Evolutionary conservation across 192 early-diverging fungal species (phyloP).

Genomic region (Chytriomyces confervae): DNA sequence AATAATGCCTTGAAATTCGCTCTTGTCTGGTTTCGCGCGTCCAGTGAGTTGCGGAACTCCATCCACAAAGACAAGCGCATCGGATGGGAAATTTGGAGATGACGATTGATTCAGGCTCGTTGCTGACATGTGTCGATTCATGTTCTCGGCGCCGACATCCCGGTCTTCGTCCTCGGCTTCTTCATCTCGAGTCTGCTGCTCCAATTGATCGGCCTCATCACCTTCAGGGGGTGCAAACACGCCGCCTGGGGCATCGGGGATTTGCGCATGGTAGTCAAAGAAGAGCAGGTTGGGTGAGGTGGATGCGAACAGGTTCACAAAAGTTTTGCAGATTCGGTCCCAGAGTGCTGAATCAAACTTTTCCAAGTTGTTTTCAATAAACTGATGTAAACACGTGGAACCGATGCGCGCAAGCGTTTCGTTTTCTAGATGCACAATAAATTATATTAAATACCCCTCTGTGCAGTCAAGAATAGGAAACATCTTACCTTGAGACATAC

Average conservation of each 20-base stretch:
- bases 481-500: slow-evolving; percentile 79
- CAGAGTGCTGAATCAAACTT: slow-evolving; percentile 75
- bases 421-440: slow-evolving; percentile 59
- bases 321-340: slow-evolving; percentile 71
- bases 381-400: slow-evolving; percentile 86
- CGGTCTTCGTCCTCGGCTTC: neutral
- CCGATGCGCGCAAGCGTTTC: slow-evolving; percentile 89
- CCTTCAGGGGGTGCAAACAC: slow-evolving; percentile 35
- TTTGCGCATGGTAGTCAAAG: slow-evolving; percentile 49
- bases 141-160: slow-evolving; percentile 21
- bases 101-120: slow-evolving; percentile 58
- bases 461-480: neutral
- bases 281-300: slow-evolving; percentile 81
- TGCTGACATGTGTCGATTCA: slow-evolving; percentile 23
- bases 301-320: slow-evolving; percentile 75
- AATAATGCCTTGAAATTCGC: slow-evolving; percentile 83
- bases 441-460: too few relatives aligned
- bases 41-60: slow-evolving; percentile 12
- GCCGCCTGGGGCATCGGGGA: slow-evolving; percentile 27
- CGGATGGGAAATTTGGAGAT: slow-evolving; percentile 19
- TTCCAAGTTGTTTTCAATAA: slow-evolving; percentile 77
- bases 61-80: slow-evolving; percentile 16
- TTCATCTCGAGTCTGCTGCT: neutral
- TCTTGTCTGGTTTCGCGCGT: slow-evolving; percentile 56
- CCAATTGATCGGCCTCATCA: slow-evolving; percentile 29